Evolutionary conservation across 2,329 filamentous ascomycete genomes (phyloP), one percentile per base, ranked within the genome.

Genomic region (Epichloe aotearoae): DNA sequence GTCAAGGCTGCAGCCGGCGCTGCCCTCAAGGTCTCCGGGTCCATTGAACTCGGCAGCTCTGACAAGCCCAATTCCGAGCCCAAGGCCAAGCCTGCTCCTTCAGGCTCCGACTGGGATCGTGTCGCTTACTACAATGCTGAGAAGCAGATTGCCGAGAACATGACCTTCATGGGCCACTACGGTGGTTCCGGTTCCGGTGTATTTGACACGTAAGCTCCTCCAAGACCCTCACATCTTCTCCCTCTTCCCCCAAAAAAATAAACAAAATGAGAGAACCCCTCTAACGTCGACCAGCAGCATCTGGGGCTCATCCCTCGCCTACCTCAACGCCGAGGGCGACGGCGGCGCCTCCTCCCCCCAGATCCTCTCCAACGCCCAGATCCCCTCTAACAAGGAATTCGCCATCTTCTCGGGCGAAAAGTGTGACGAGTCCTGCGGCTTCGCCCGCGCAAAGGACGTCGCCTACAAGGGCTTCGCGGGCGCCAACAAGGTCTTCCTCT

Each of bases 401-500:
- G 56, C 70, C 60, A 72, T 76, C 56, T 71, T 69, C 56, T 72
- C 68, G 41, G 67, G 69, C 50, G 57, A 68, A 53, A 62, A 68
- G 48, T 76, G 73, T 55, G 63, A 68, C 26, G 60, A 49, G 23
- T 61, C 61, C 53, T 76, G 73, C 56, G 73, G 73, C 38, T 70
- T 66, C 62, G 59, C 64, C n/a, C 72, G 72, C 40, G 67, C 64
- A 37, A 59, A 61, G 4, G 62, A 71, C 5, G 63, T 74, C 19
- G 71, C 72, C 12, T 74, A 75, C 64, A 71, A 87, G 67, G 86
- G 85, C 53, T 90, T 87, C 67, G 75, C 69, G 39, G 84, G 84
- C 47, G 72, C 75, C 33, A 76, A 80, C 59, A 88, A 88, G 69
- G 73, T 84, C 50, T 88, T 90, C 69, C 73, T 89, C 55, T 75